A percentile compares a stretch with the other conserved stretches of the same genome.
phyloP scores from a whole-genome alignment of 441 rosid genomes.

The Cnidoscolus chayamansa region DNA sequence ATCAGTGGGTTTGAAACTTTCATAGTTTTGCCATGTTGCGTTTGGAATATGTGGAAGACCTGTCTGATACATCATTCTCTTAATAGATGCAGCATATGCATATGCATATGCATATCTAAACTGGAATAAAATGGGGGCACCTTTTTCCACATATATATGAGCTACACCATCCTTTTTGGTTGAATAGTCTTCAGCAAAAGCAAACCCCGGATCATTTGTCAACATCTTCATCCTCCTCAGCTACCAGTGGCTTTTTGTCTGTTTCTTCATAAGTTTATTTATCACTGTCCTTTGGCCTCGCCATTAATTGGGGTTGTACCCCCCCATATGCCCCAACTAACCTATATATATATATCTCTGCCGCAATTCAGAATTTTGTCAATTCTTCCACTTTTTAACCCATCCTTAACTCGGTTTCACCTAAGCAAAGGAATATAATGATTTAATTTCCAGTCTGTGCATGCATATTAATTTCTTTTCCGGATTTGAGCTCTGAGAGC shows the following conservation, averaged over 20 bases:
- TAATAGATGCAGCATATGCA: neutral
- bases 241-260: neutral
- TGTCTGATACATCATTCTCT: neutral
- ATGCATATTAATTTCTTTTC: neutral
- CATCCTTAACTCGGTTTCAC: too few relatives aligned
- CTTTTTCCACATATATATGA: neutral
- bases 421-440: too few relatives aligned
- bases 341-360: neutral
- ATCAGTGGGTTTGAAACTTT: neutral
- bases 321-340: neutral
- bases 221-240: neutral
- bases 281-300: neutral
- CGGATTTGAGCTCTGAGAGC: neutral
- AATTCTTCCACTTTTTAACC: neutral
- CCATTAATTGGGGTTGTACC: neutral
- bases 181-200: neutral
- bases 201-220: neutral
- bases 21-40: neutral
- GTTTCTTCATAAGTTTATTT: neutral
- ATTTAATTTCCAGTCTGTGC: too few relatives aligned
- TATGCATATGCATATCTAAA: neutral
- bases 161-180: neutral
- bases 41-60: neutral
- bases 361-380: neutral
- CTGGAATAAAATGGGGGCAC: neutral